Evolutionary conservation across 202 grass and related monocot species (phyloP), one percentile per base, ranked within the genome.

Genomic region (Dendrocalamus latiflorus): DNA sequence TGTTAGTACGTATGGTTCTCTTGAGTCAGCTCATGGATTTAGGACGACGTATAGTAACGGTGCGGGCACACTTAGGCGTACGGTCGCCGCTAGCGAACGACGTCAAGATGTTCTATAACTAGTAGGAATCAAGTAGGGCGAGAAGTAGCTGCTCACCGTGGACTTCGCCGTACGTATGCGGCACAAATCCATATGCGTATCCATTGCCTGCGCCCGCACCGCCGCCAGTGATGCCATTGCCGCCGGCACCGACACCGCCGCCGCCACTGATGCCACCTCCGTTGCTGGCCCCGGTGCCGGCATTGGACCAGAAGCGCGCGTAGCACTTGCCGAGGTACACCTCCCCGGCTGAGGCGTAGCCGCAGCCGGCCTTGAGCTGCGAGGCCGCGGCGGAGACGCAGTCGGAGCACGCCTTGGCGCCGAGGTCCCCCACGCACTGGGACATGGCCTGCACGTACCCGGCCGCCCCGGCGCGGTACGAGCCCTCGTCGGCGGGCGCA

Each of bases 301-400:
- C 74, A 50, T 94, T 92, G 72, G 92, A 94, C 95, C 95, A 98
- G 89, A 93, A 98, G 20, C 93, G 86, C 57, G 85, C 87, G 79
- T 95, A 93, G 85, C 95, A 98, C 95, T 95, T 98, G 74, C 95
- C 93, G 26, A 98, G 95, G 88, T 98, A 98, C 6, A 90, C 87
- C 82, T 98, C 95, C 0, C 89, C 95, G 0, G 90, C 88, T 4
- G 79, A 75, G 47, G 93, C 68, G 76, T 80, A 76, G 4, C 74
- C 79, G 80, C 95, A 98, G 1, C 53, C 84, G 18, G 76, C 89
- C 76, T 94, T 98, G 83, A 94, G 84, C 84, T 98, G 95, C 63
- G 65, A 48, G 1, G 84, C 26, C 13, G 93, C 95, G 49, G 83
- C 73, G 20, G 85, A 68, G 61, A 98, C 87, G 85, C 95, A 98